Evolutionary conservation across 768 basidiomycete species (phyloP).

Genomic region (Kondoa subrosea): DNA sequence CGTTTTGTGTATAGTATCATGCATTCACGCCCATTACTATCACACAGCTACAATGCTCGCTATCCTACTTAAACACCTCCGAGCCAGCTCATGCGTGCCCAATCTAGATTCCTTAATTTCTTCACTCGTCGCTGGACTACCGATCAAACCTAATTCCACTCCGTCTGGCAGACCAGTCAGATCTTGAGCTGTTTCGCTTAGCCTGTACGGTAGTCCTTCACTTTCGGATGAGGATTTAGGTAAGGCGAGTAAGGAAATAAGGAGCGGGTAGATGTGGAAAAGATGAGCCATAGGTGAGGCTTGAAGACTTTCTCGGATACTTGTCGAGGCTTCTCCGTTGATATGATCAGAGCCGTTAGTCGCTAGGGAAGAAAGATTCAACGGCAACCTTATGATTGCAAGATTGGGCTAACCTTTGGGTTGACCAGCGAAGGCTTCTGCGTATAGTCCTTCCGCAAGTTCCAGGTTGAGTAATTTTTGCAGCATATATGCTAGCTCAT

Average conservation of each 20-base stretch:
- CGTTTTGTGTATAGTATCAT: neutral
- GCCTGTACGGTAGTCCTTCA: neutral
- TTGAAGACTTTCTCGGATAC: neutral
- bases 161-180: neutral
- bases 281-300: neutral
- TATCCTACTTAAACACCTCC: neutral
- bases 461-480: conserved; percentile 53
- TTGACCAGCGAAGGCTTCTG: conserved; percentile 1
- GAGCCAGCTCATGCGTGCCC: neutral
- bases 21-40: neutral
- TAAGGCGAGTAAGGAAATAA: neutral
- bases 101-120: neutral
- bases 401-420: neutral
- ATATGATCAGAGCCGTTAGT: neutral
- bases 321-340: neutral
- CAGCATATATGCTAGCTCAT: conserved; percentile 71
- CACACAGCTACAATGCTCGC: neutral
- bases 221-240: neutral
- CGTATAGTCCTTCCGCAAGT: conserved; percentile 47
- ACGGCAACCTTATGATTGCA: neutral
- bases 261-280: neutral
- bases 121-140: neutral
- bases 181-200: neutral
- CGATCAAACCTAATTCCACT: neutral
- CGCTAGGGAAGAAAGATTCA: neutral